A percentile compares a stretch with the other conserved stretches of the same genome.
Conservation (phyloP, 2,329 filamentous ascomycete species). For the Fusarium pseudograminearum region DNA sequence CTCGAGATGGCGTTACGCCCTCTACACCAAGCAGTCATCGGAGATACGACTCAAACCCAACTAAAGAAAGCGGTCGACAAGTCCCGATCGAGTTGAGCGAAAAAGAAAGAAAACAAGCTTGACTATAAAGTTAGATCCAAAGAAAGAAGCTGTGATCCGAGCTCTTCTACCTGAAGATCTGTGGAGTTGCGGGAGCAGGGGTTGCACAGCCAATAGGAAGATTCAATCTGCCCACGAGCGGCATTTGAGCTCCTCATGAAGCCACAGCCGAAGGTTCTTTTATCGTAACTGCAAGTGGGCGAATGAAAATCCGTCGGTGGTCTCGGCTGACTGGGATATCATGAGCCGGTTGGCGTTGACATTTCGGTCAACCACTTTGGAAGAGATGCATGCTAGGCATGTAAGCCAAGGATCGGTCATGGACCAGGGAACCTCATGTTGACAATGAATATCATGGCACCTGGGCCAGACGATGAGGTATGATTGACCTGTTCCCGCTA, state of each 20-base stretch:
- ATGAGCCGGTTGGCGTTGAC: slow-evolving; percentile 27
- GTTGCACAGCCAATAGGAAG: slow-evolving; percentile 33
- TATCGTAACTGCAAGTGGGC: slow-evolving; percentile 34
- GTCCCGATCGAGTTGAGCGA: slow-evolving; percentile 35
- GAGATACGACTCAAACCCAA: slow-evolving; percentile 15
- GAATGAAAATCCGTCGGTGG: not conserved
- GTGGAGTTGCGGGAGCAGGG: slow-evolving; percentile 37
- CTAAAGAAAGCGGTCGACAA: slow-evolving; percentile 26
- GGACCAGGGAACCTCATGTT: slow-evolving; percentile 21
- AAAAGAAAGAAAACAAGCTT: slow-evolving; percentile 40
- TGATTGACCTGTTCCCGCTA: slow-evolving; percentile 36
- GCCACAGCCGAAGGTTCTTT: slow-evolving; percentile 25
- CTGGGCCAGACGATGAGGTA: slow-evolving; percentile 28
- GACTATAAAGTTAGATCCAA: slow-evolving; percentile 17
- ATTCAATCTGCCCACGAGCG: slow-evolving; percentile 40
- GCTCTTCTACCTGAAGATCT: slow-evolving; percentile 22
- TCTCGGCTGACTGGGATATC: slow-evolving; percentile 21
- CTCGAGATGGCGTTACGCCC: slow-evolving; percentile 4
- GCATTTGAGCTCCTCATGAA: slow-evolving; percentile 23
- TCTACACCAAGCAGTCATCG: slow-evolving; percentile 11
- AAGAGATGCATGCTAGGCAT: slow-evolving; percentile 20
- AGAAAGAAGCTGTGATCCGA: slow-evolving; percentile 26
- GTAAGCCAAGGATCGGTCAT: slow-evolving; percentile 40
- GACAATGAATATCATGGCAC: slow-evolving; percentile 29
- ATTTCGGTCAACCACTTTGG: slow-evolving; percentile 45